phyloP scores from a whole-genome alignment of 2,329 filamentous ascomycete species.

The Sclerotinia trifoliorum region DNA sequence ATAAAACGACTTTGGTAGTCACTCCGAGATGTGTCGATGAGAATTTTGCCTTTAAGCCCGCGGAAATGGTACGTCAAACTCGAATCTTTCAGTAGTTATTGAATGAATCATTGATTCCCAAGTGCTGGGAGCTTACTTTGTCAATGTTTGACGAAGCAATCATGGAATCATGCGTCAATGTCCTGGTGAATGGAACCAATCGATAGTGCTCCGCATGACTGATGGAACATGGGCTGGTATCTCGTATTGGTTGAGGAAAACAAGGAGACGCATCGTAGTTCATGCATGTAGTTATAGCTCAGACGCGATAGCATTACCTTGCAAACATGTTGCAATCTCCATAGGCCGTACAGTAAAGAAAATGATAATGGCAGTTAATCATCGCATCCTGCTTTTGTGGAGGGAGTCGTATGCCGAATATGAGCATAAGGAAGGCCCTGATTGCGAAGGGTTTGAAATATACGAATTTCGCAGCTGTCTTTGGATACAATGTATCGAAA shows the following conservation, averaged over 20 bases:
- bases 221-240: not conserved
- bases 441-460: not conserved
- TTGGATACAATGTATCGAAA: constrained; percentile 26
- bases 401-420: too few relatives aligned
- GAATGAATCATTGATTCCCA: not conserved
- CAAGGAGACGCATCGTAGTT: not conserved
- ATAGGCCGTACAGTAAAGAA: not conserved
- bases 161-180: too few relatives aligned
- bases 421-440: not conserved
- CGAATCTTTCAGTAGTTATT: not conserved
- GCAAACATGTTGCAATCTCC: not conserved
- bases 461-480: constrained; percentile 28
- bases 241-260: not conserved
- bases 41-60: too few relatives aligned
- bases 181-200: too few relatives aligned
- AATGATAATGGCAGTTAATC: not conserved
- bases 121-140: not conserved
- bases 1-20: too few relatives aligned
- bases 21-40: not conserved
- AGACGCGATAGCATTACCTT: not conserved
- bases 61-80: not conserved
- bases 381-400: not conserved
- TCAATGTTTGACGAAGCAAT: too few relatives aligned
- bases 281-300: not conserved
- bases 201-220: not conserved